These are phyloP conservation scores for Schwanniomyces sp. DNA, from an alignment of 805 yeast genomes.

Conservation along the genomic window DNA sequence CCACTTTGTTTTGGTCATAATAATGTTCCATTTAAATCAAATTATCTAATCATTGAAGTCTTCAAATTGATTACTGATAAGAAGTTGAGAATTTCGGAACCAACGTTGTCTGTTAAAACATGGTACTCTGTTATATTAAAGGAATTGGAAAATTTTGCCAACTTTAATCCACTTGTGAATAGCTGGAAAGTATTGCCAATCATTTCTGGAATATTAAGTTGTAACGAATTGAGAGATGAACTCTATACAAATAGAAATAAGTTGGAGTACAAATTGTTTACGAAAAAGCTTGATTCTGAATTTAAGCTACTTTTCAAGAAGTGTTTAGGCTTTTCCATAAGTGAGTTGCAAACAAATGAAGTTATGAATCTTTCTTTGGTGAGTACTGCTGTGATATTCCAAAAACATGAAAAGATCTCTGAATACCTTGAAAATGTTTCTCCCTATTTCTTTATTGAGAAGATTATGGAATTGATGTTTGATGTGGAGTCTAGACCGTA, in stretches of 20 bases:
- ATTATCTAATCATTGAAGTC: conserved; percentile 46
- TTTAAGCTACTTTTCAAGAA: conserved; percentile 26
- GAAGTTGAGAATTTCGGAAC: conserved; percentile 48
- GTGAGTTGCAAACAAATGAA: conserved; percentile 19
- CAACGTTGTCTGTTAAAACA: conserved; percentile 44
- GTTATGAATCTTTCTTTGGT: conserved; percentile 30
- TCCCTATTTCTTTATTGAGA: conserved; percentile 11
- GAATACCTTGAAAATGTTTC: conserved; percentile 15
- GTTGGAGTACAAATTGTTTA: conserved; percentile 30
- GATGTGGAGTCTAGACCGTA: conserved; percentile 14
- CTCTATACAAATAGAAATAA: conserved; percentile 26
- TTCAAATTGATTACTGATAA: conserved; percentile 46
- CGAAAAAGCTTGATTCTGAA: conserved; percentile 33
- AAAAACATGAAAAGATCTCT: conserved; percentile 20
- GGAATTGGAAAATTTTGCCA: conserved; percentile 32
- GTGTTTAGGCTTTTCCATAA: conserved; percentile 21
- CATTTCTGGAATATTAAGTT: conserved; percentile 43
- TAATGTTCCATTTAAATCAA: conserved; percentile 24
- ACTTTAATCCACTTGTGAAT: conserved; percentile 25
- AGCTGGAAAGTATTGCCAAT: conserved; percentile 51
- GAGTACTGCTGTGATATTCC: conserved; percentile 31
- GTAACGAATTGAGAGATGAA: conserved; percentile 34
- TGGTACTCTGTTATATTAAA: conserved; percentile 40
- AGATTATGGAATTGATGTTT: conserved; percentile 20
- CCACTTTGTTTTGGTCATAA: conserved; percentile 30